Evolutionary conservation across 345 rosid genomes (phyloP), one percentile per base, ranked within the genome.

Genomic region (Anacardium occidentale): DNA sequence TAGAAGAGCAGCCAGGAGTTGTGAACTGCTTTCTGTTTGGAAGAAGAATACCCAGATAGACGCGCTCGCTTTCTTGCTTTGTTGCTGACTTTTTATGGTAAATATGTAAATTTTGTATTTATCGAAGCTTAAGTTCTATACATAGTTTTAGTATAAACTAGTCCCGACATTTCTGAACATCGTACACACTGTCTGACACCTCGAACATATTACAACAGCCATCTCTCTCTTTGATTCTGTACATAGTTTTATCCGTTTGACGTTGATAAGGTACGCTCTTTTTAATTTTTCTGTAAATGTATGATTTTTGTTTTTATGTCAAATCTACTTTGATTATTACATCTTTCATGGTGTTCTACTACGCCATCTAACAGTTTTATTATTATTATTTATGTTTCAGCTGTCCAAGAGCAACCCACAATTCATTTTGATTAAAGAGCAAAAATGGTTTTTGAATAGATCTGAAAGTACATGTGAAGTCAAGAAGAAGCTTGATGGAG

Each of bases 131-230:
- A 61, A 18, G 8, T 8, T 17, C 40, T 2, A 8, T 2, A 8
- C 21, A 2, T 59, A 59, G 10, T 32, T 62, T 54, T 53, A 21
- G 60, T 54, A 53, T 69, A 40, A 59, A 26, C 45, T 26, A 59
- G 57, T n/a, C 48, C 85, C 74, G 82, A 80, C 84, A 77, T 71
- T 75, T 82, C 89, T 83, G 87, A 64, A 67, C 77, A 77, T 79
- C 82, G 85, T 81, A 83, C 79, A 73, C 75, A 26, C 71, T 73
- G 65, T 75, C 70, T 42, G 62, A 59, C 74, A 59, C 56, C 56
- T 47, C 48, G 61, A 52, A 12, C 2, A 53, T 53, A 52, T 37
- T 37, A 50, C 17, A 15, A 50, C 53, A 32, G 69, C 77, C 9
- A 68, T n/a, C 34, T 59, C 71, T 53, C 64, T 12, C 58, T 63